Evolutionary conservation across 805 yeast species (phyloP).

Genomic region (Suhomyces sp.): DNA sequence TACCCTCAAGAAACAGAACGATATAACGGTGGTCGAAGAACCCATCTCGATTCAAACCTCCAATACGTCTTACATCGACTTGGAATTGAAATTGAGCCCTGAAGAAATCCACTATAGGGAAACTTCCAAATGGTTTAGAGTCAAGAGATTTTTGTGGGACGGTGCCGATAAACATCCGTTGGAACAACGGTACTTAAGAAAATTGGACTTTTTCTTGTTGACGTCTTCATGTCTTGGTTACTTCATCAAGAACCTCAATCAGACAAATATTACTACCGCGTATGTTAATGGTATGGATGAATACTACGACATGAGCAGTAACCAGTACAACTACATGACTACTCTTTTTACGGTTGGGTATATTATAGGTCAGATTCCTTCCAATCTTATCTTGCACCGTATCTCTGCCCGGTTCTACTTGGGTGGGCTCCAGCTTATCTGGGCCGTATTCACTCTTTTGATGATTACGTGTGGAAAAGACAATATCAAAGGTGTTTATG

Average conservation of each 20-base stretch:
- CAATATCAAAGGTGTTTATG: conserved; percentile 26
- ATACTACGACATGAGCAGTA: conserved; percentile 37
- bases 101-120: conserved; percentile 21
- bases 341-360: conserved; percentile 54
- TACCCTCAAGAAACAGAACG: not conserved
- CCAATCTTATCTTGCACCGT: conserved; percentile 41
- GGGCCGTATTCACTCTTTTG: conserved; percentile 43
- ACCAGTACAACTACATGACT: conserved; percentile 44
- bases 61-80: conserved; percentile 20
- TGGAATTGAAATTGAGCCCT: conserved; percentile 16
- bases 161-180: conserved; percentile 36
- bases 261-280: conserved; percentile 43
- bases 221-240: conserved; percentile 49
- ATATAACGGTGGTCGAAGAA: not conserved
- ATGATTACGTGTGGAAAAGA: conserved; percentile 28
- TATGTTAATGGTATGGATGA: conserved; percentile 50
- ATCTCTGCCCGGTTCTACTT: conserved; percentile 43
- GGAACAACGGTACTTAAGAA: conserved; percentile 32
- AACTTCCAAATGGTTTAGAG: conserved; percentile 19
- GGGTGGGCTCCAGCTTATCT: conserved; percentile 42
- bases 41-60: not conserved
- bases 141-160: conserved; percentile 34
- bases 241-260: conserved; percentile 45
- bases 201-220: conserved; percentile 32
- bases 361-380: conserved; percentile 50